These are phyloP conservation scores for Phytopythium boreale DNA, from an alignment of 352 stramenopile genomes.

Conservation along the genomic window DNA sequence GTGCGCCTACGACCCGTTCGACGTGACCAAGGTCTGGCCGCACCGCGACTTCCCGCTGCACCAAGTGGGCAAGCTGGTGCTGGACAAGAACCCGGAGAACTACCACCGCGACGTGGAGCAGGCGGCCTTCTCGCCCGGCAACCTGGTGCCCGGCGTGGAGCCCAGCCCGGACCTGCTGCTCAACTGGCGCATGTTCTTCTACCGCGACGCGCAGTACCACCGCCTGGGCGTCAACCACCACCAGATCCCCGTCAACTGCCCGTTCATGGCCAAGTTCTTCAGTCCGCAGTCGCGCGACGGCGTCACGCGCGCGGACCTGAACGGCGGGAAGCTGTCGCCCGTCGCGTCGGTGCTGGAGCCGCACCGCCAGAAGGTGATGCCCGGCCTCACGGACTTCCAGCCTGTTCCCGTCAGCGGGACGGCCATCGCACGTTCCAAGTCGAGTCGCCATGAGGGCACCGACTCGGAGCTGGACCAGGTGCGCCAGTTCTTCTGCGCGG, in stretches of 20 bases:
- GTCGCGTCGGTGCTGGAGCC: background rate
- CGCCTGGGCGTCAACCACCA: constrained; percentile 90
- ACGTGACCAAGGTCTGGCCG: constrained; percentile 90
- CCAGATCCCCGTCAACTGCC: constrained; percentile 86
- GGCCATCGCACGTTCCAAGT: constrained; percentile 36
- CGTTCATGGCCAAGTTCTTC: constrained; percentile 35
- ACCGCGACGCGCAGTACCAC: constrained; percentile 86
- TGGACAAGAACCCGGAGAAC: constrained; percentile 87
- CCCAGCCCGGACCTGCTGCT: constrained; percentile 88
- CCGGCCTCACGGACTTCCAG: constrained; percentile 67
- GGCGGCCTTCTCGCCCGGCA: constrained; percentile 79
- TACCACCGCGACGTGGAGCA: constrained; percentile 93
- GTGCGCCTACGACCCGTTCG: constrained; percentile 74
- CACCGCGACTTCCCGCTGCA: constrained; percentile 75
- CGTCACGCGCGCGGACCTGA: constrained; percentile 53
- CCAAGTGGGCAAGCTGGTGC: constrained; percentile 73
- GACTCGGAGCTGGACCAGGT: constrained; percentile 45
- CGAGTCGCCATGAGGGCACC: constrained; percentile 76
- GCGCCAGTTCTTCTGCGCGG: constrained; percentile 59
- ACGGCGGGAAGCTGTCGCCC: constrained; percentile 11
- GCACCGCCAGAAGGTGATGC: constrained; percentile 19
- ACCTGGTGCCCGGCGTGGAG: constrained; percentile 88
- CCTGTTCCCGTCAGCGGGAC: constrained; percentile 57
- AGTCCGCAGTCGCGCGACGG: constrained; percentile 55
- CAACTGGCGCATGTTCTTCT: constrained; percentile 86